Conservation (phyloP, 1,284 basidiomycete genomes). For the Apiotrichum sp. region DNA sequence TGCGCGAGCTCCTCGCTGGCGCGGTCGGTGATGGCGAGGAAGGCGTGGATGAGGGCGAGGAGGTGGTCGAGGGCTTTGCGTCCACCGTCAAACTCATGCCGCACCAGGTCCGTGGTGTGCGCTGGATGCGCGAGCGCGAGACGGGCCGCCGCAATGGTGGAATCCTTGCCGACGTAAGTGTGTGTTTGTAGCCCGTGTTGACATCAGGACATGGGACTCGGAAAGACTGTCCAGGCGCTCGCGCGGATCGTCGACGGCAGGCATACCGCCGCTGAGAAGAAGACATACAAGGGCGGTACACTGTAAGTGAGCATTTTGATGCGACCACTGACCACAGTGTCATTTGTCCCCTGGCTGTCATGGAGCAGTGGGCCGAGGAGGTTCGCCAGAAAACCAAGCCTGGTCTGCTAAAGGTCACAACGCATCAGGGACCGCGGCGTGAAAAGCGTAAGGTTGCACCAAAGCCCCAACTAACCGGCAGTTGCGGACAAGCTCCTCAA, state of each 20-base stretch:
- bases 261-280: constrained; percentile 61
- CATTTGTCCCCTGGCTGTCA: constrained; percentile 73
- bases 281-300: constrained; percentile 60
- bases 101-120: constrained; percentile 73
- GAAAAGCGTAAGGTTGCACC: constrained; percentile 54
- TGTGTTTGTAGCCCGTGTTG: neutral
- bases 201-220: constrained; percentile 55
- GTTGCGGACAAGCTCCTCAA: constrained; percentile 58
- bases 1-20: constrained; percentile 48
- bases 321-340: constrained; percentile 52
- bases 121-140: constrained; percentile 85
- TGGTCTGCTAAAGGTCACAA: constrained; percentile 60
- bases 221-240: constrained; percentile 89
- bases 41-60: constrained; percentile 52
- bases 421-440: constrained; percentile 72
- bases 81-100: constrained; percentile 66
- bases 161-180: constrained; percentile 80
- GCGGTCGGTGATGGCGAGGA: constrained; percentile 46
- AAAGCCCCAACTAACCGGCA: constrained; percentile 33
- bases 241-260: constrained; percentile 72
- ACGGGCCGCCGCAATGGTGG: constrained; percentile 71
- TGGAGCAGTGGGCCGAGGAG: constrained; percentile 88
- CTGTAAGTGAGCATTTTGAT: constrained; percentile 54
- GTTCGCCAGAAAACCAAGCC: constrained; percentile 66
- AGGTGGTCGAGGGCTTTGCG: constrained; percentile 65